Conservation (phyloP, 345 rosid genomes). For the Gossypium thurberi region DNA sequence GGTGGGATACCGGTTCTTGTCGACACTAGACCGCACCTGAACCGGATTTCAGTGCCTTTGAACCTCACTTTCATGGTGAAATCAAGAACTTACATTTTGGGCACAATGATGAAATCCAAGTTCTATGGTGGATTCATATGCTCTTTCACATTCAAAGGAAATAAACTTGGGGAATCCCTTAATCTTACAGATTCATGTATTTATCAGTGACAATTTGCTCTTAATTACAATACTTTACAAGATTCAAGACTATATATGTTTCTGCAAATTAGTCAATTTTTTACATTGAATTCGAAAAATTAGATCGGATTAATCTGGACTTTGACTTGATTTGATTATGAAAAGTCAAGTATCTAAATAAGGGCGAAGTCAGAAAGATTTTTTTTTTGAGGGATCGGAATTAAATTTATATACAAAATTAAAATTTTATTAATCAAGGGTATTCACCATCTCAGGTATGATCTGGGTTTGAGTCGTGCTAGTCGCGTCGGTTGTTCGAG, state of each 20-base stretch:
- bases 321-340: too few relatives aligned
- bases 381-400: too few relatives aligned
- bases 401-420: too few relatives aligned
- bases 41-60: constrained; percentile 49
- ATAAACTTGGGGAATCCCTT: constrained; percentile 49
- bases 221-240: too few relatives aligned
- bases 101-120: constrained; percentile 54
- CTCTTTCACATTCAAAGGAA: constrained; percentile 47
- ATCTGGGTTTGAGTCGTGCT: too few relatives aligned
- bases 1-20: constrained; percentile 57
- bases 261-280: too few relatives aligned
- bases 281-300: too few relatives aligned
- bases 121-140: constrained; percentile 53
- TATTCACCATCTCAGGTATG: rapidly evolving
- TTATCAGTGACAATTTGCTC: constrained; percentile 23
- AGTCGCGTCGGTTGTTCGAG: too few relatives aligned
- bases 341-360: too few relatives aligned
- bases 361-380: rapidly evolving
- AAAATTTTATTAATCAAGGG: too few relatives aligned
- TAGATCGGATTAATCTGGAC: too few relatives aligned
- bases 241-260: too few relatives aligned
- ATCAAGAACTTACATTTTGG: constrained; percentile 75
- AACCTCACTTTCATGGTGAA: constrained; percentile 68
- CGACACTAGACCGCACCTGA: constrained; percentile 25
- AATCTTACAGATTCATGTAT: constrained; percentile 42